Evolutionary conservation across 1,139 yeast species (phyloP), one percentile per base, ranked within the genome.

Genomic region (Saccharomycopsis hybrid): DNA sequence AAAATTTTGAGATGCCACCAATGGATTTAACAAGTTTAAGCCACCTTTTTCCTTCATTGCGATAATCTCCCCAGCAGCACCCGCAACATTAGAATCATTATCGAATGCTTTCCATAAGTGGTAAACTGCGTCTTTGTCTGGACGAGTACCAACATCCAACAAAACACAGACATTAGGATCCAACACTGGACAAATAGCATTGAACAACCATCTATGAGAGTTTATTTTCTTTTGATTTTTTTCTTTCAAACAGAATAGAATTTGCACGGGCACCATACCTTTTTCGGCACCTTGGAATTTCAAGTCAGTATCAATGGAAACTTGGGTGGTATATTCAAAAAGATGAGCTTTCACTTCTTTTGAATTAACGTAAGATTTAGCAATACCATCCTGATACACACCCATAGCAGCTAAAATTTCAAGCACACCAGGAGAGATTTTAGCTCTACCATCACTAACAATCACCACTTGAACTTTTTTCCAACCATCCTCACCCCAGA

Each of bases 401-500:
- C 98, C 98, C 67, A 94, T 81, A 0, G 97, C 95, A 0, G 96
- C 88, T 49, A 92, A 72, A 46, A 85, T 77, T 64, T 89, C 95
- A 49, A 90, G 69, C 1, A 90, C 92, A 24, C 94, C 82, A 31
- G 85, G 85, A 59, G 81, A 76, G 44, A 90, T 83, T 62, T 88
- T 89, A 53, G 85, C 79, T 68, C 98, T 80, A 59, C 98, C 98
- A 69, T 92, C 98, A 43, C 96, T 81, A 33, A 90, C 87, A 60
- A 92, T 83, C 47, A 86, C 72, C 8, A 92, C 96, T 53, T 90
- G 96, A 33, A 90, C 82, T 65, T 89, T 90, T 63, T 92, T 88
- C 98, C 98, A 92, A 28, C 95, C 86, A 55, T 89, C 94, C 57
- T 82, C 81, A 5, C 97, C 97, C 98, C 98, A 92, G 24, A 84